Conservation (phyloP, 2,329 filamentous ascomycete genomes). For the Ceratocystis cubensis region DNA sequence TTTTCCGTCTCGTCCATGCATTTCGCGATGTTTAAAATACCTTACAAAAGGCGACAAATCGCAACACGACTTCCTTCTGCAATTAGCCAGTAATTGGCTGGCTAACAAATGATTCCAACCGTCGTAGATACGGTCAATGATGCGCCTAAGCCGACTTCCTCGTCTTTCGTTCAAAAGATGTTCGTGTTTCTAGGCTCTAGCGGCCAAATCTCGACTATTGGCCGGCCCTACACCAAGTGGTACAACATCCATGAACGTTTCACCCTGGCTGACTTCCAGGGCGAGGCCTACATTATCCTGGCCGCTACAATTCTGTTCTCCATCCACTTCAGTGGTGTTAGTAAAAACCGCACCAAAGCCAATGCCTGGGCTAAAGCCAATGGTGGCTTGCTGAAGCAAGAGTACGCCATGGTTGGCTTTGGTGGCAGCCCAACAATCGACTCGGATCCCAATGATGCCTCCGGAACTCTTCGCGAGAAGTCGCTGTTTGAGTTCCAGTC, state of each 20-base stretch:
- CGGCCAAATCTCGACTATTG: slow-evolving; percentile 34
- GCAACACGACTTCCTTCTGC: neutral
- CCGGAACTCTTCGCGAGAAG: slow-evolving; percentile 63
- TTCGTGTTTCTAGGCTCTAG: slow-evolving; percentile 17
- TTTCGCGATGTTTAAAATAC: neutral
- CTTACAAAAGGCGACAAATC: neutral
- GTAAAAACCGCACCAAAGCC: slow-evolving; percentile 67
- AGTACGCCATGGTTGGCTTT: slow-evolving; percentile 84
- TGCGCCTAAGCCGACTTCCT: slow-evolving; percentile 14
- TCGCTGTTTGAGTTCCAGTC: slow-evolving; percentile 73
- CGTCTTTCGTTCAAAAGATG: slow-evolving; percentile 10
- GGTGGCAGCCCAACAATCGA: slow-evolving; percentile 39
- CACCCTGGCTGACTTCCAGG: slow-evolving; percentile 68
- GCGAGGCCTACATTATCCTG: slow-evolving; percentile 70
- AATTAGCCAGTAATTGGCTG: neutral
- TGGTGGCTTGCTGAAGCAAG: slow-evolving; percentile 55
- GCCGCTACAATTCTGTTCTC: slow-evolving; percentile 62
- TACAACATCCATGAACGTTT: slow-evolving; percentile 93
- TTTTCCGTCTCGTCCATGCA: neutral
- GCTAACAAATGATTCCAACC: neutral
- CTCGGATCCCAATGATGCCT: slow-evolving; percentile 31
- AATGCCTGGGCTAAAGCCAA: slow-evolving; percentile 69
- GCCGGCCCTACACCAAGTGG: slow-evolving; percentile 76
- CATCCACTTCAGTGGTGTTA: slow-evolving; percentile 70
- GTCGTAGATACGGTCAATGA: neutral